phyloP scores from a whole-genome alignment of 2,329 filamentous ascomycete species.

The Neocatenulostroma microsporum region DNA sequence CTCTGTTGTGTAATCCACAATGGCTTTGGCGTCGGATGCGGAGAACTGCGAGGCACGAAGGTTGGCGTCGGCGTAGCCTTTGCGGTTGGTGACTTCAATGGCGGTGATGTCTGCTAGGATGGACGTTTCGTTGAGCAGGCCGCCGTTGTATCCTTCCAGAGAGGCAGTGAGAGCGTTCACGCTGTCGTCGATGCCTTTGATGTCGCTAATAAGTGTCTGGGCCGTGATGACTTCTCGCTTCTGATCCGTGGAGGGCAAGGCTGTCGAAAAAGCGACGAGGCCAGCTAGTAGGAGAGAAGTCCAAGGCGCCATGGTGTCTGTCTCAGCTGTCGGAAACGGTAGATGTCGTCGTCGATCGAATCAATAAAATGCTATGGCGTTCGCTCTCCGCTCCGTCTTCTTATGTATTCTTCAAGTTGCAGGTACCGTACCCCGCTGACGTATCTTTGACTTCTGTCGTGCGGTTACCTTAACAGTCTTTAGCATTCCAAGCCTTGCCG shows the following conservation, averaged over 20 bases:
- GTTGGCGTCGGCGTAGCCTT: conserved; percentile 17
- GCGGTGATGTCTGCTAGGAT: conserved; percentile 15
- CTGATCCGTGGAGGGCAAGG: conserved; percentile 5
- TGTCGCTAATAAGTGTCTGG: conserved; percentile 14
- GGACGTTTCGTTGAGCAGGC: conserved; percentile 8
- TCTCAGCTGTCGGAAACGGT: too few species aligned
- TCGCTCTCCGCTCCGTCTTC: too few species aligned
- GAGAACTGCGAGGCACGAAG: conserved; percentile 12
- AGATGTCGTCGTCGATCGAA: too few species aligned
- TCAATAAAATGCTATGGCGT: too few species aligned
- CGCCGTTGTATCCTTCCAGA: conserved; percentile 9
- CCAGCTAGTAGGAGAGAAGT: neutral
- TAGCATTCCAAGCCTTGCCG: too few species aligned
- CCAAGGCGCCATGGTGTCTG: too few species aligned
- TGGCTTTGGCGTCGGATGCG: conserved; percentile 12
- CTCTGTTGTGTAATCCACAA: conserved; percentile 15
- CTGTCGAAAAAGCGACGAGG: conserved; percentile 3
- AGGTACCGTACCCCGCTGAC: too few species aligned
- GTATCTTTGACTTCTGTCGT: too few species aligned
- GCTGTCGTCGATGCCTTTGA: conserved; percentile 16
- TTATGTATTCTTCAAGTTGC: too few species aligned
- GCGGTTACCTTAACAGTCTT: too few species aligned
- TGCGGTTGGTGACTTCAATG: conserved; percentile 19
- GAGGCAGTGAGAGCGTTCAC: conserved; percentile 14
- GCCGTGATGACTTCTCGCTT: conserved; percentile 14